These are phyloP conservation scores for Candida boidinii DNA, from an alignment of 805 yeast species.

Conservation along the genomic window DNA sequence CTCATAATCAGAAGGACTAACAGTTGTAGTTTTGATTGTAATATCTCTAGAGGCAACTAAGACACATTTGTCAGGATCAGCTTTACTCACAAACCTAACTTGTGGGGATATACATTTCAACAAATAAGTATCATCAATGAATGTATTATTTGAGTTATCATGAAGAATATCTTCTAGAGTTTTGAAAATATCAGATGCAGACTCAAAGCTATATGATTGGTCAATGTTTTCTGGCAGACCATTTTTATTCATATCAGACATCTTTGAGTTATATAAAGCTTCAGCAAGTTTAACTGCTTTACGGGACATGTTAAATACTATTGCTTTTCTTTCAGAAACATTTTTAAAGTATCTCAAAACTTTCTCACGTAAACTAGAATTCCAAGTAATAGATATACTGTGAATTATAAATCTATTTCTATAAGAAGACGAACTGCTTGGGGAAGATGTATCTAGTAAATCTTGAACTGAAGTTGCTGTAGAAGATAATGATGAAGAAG, in stretches of 20 bases:
- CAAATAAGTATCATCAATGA: slow-evolving; percentile 29
- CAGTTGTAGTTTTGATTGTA: slow-evolving; percentile 41
- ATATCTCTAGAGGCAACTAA: slow-evolving; percentile 50
- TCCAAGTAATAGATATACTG: slow-evolving; percentile 71
- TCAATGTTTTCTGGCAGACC: slow-evolving; percentile 1
- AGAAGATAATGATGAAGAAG: neutral
- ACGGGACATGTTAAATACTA: slow-evolving; percentile 21
- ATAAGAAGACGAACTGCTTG: slow-evolving; percentile 25
- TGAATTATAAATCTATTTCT: slow-evolving; percentile 70
- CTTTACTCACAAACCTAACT: slow-evolving; percentile 40
- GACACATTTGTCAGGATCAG: slow-evolving; percentile 38
- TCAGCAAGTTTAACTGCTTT: slow-evolving; percentile 23
- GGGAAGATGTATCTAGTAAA: slow-evolving; percentile 5
- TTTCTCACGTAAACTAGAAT: slow-evolving; percentile 53
- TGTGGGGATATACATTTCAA: slow-evolving; percentile 79
- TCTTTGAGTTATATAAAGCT: slow-evolving; percentile 7
- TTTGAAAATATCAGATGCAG: slow-evolving; percentile 22
- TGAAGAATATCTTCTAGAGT: slow-evolving; percentile 48
- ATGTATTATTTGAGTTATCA: slow-evolving; percentile 15
- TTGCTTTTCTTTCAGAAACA: slow-evolving; percentile 17
- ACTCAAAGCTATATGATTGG: slow-evolving; percentile 7
- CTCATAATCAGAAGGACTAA: slow-evolving; percentile 29
- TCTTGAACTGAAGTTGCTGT: slow-evolving; percentile 8
- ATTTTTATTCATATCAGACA: neutral
- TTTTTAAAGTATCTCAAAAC: slow-evolving; percentile 45